Evolutionary conservation across 371 early-diverging fungal genomes (phyloP).

Genomic region (Coemansia linderi): DNA sequence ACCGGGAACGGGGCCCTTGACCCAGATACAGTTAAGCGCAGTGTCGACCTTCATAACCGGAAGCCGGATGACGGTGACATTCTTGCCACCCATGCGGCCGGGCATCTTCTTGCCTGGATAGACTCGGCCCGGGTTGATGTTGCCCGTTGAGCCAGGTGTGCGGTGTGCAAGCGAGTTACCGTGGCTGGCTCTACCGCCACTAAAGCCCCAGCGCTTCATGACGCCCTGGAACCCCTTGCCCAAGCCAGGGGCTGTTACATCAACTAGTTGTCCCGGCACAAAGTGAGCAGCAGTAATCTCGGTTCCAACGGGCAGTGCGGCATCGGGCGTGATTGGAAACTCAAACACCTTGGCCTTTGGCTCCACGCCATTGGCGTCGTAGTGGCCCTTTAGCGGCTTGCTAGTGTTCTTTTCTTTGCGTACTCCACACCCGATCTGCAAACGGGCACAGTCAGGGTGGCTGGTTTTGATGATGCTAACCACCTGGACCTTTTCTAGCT

Average conservation of each 20-base stretch:
- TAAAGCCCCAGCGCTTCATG: conserved; percentile 96
- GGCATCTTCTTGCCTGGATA: conserved; percentile 98
- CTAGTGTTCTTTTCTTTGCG: conserved; percentile 64
- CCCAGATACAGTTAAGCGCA: conserved; percentile 78
- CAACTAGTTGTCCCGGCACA: conserved; percentile 92
- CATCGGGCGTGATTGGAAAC: conserved; percentile 86
- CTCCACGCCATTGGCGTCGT: conserved; percentile 66
- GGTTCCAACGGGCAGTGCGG: conserved; percentile 75
- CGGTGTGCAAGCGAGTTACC: conserved; percentile 92
- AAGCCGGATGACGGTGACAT: conserved; percentile 78
- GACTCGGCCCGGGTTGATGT: conserved; percentile 87
- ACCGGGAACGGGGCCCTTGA: conserved; percentile 93
- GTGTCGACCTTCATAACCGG: conserved; percentile 89
- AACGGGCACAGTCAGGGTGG: conserved; percentile 38
- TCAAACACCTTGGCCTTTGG: conserved; percentile 79
- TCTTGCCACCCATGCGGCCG: conserved; percentile 91
- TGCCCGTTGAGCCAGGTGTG: conserved; percentile 93
- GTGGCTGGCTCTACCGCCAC: conserved; percentile 90
- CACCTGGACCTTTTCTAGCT: conserved; percentile 78
- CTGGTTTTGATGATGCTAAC: conserved; percentile 61
- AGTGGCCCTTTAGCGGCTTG: conserved; percentile 77
- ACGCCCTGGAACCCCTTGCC: conserved; percentile 97
- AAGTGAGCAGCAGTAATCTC: conserved; percentile 83
- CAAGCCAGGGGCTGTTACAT: conserved; percentile 76
- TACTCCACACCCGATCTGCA: conserved; percentile 82